Evolutionary conservation across 805 yeast species (phyloP).

Genomic region (Wickerhamomyces chambardii): DNA sequence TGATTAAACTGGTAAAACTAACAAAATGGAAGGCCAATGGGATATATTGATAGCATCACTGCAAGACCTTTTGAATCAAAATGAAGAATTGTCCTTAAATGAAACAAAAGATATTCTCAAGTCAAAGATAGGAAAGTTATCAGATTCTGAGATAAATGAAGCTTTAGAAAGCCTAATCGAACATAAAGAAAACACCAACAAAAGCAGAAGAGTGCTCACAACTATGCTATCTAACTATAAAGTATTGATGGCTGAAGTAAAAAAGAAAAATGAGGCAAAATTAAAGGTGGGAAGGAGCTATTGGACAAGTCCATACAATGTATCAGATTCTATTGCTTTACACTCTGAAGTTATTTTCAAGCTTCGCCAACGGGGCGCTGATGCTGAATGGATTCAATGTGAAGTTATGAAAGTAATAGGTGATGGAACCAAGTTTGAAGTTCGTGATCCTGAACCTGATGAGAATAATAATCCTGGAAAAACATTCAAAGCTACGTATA

Average conservation of each 20-base stretch:
- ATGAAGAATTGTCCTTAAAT: constrained; percentile 46
- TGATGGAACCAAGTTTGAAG: constrained; percentile 73
- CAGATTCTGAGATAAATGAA: constrained; percentile 28
- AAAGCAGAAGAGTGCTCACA: constrained; percentile 33
- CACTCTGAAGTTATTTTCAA: constrained; percentile 89
- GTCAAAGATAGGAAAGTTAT: constrained; percentile 20
- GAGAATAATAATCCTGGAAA: constrained; percentile 86
- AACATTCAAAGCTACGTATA: constrained; percentile 72
- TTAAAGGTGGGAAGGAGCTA: constrained; percentile 19
- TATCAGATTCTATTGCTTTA: constrained; percentile 44
- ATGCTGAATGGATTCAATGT: constrained; percentile 94
- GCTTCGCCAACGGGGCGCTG: constrained; percentile 59
- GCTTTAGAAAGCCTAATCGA: constrained; percentile 32
- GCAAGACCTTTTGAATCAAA: constrained; percentile 59
- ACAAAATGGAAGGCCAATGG: constrained; percentile 60
- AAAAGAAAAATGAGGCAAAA: constrained; percentile 11
- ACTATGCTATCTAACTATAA: constrained; percentile 36
- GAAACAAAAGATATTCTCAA: constrained; percentile 19
- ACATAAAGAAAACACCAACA: constrained; percentile 52
- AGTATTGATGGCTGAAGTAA: constrained; percentile 25
- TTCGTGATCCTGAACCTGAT: constrained; percentile 97
- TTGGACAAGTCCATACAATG: constrained; percentile 47
- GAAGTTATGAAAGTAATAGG: constrained; percentile 70
- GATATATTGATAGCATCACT: constrained; percentile 55
- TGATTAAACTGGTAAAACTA: too few species aligned